phyloP scores from a whole-genome alignment of 2,329 filamentous ascomycete genomes.

The Aureobasidium sp. region DNA sequence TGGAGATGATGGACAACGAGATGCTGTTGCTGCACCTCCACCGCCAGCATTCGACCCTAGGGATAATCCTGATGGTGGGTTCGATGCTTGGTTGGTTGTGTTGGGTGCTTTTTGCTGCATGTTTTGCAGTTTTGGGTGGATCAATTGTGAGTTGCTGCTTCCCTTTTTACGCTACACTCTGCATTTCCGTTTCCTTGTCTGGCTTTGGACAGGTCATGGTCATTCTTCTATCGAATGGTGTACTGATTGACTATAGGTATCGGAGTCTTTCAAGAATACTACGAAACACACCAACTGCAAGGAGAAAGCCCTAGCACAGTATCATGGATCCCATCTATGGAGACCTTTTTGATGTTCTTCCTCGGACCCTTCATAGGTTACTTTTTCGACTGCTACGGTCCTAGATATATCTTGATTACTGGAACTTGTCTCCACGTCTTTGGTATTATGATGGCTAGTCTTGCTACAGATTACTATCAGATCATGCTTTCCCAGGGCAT shows the following conservation, averaged over 20 bases:
- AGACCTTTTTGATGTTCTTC: slow-evolving; percentile 46
- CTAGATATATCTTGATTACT: slow-evolving; percentile 43
- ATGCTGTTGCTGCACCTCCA: slow-evolving; percentile 9
- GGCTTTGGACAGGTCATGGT: no score
- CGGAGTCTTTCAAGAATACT: slow-evolving; percentile 40
- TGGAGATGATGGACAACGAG: background rate
- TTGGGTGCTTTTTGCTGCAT: slow-evolving; percentile 29
- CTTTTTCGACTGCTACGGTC: slow-evolving; percentile 55
- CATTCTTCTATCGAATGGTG: no score
- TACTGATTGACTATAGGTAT: slow-evolving; percentile 20
- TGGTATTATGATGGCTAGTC: slow-evolving; percentile 53
- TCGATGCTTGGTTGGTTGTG: slow-evolving; percentile 33
- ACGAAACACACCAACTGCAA: slow-evolving; percentile 33
- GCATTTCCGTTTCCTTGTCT: background rate
- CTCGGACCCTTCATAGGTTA: slow-evolving; percentile 52
- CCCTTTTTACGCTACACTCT: background rate
- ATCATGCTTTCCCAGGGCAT: slow-evolving; percentile 47
- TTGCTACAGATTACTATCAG: slow-evolving; percentile 48
- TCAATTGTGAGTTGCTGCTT: slow-evolving; percentile 27
- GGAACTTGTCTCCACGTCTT: slow-evolving; percentile 51
- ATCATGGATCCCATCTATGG: slow-evolving; percentile 38
- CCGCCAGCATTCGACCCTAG: slow-evolving; percentile 18
- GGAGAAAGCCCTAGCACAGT: slow-evolving; percentile 32
- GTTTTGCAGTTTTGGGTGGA: slow-evolving; percentile 34
- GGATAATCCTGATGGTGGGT: slow-evolving; percentile 34